Conservation (phyloP, 345 rosid species). For the Gynandropsis gynandra region DNA sequence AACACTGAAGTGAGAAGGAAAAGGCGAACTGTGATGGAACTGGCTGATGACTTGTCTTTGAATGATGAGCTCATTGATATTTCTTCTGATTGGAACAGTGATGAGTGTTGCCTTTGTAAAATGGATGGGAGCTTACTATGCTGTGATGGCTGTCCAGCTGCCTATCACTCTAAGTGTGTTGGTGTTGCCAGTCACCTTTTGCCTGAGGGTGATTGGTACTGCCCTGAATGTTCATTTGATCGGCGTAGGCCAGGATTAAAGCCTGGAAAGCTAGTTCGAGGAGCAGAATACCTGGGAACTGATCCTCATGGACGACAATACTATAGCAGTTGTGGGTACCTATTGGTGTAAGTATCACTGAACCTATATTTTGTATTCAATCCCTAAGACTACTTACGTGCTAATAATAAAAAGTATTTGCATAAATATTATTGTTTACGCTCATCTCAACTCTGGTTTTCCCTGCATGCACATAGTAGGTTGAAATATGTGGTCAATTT, state of each 20-base stretch:
- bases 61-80: slow-evolving; percentile 51
- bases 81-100: slow-evolving; percentile 69
- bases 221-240: slow-evolving; percentile 87
- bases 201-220: slow-evolving; percentile 96
- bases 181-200: slow-evolving; percentile 73
- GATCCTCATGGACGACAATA: slow-evolving; percentile 71
- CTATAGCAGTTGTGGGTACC: slow-evolving; percentile 75
- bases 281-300: slow-evolving; percentile 76
- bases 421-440: no score
- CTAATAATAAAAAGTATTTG: no score
- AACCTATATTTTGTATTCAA: background rate
- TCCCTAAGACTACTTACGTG: no score
- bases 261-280: slow-evolving; percentile 55
- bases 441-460: no score
- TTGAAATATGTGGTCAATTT: no score
- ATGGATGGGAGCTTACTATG: slow-evolving; percentile 94
- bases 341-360: slow-evolving; percentile 80
- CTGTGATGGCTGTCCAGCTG: slow-evolving; percentile 99
- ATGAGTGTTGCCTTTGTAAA: slow-evolving; percentile 90
- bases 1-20: slow-evolving; percentile 45
- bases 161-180: slow-evolving; percentile 92
- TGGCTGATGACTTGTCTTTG: slow-evolving; percentile 40
- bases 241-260: slow-evolving; percentile 44
- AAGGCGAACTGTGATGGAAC: slow-evolving; percentile 40
- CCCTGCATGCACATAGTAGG: no score